phyloP scores from a whole-genome alignment of 106 monocot species.

The Vanilla planifolia region DNA sequence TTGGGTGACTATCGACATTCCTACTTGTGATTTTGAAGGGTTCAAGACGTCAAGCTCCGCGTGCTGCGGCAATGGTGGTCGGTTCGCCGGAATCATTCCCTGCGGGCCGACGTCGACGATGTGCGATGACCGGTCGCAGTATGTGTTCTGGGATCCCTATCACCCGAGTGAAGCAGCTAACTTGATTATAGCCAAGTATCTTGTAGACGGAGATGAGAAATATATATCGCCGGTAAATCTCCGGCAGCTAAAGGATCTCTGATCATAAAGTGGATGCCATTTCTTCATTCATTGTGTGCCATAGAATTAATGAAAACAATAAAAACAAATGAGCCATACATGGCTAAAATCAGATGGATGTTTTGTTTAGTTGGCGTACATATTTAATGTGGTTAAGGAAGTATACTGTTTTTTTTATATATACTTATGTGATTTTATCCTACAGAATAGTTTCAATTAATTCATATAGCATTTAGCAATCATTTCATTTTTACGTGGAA shows the following conservation, averaged over 20 bases:
- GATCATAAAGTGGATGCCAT: too few relatives aligned
- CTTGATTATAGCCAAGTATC: slow-evolving; percentile 43
- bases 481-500: too few relatives aligned
- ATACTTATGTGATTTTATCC: too few relatives aligned
- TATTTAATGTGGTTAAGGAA: too few relatives aligned
- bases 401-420: too few relatives aligned
- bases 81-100: slow-evolving; percentile 61
- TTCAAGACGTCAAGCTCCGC: slow-evolving; percentile 57
- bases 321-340: too few relatives aligned
- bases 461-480: too few relatives aligned
- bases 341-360: too few relatives aligned
- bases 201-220: slow-evolving; percentile 68
- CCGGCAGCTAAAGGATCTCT: slow-evolving; percentile 32
- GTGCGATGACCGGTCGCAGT: slow-evolving; percentile 42
- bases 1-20: not conserved
- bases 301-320: too few relatives aligned
- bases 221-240: slow-evolving; percentile 71
- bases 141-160: slow-evolving; percentile 93
- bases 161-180: slow-evolving; percentile 90
- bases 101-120: slow-evolving; percentile 61
- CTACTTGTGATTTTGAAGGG: slow-evolving; percentile 20
- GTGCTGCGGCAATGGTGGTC: slow-evolving; percentile 76
- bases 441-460: too few relatives aligned
- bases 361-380: too few relatives aligned
- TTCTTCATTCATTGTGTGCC: too few relatives aligned